phyloP scores from a whole-genome alignment of 768 basidiomycete genomes.

The Boletus subcaerulescens region DNA sequence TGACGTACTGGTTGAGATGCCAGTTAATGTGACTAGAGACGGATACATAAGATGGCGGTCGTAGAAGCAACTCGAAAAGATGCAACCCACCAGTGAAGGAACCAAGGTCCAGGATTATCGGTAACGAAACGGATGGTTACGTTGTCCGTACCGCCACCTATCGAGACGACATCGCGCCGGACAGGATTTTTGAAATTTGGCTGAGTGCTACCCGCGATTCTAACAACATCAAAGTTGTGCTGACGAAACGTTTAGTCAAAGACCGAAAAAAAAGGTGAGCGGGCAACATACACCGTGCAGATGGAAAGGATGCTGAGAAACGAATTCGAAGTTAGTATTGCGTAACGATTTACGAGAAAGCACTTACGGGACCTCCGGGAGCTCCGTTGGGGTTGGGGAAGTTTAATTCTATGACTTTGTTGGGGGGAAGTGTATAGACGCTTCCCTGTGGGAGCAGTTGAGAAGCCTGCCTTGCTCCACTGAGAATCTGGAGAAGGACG shows the following conservation, averaged over 20 bases:
- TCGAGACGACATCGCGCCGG: constrained; percentile 30
- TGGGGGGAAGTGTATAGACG: constrained; percentile 42
- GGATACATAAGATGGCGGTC: background rate
- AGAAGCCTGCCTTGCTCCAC: constrained; percentile 42
- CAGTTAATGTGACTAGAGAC: background rate
- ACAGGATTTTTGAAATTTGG: constrained; percentile 37
- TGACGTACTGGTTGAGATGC: background rate
- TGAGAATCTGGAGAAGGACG: constrained; percentile 27
- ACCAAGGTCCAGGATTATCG: constrained; percentile 61
- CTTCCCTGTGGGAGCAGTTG: constrained; percentile 47
- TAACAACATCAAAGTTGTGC: constrained; percentile 36
- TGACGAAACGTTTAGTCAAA: constrained; percentile 1
- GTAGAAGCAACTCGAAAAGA: background rate
- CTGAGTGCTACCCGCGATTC: constrained; percentile 21
- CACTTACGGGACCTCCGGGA: constrained; percentile 30
- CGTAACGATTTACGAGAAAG: background rate
- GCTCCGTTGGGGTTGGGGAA: constrained; percentile 33
- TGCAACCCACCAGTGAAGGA: constrained; percentile 1
- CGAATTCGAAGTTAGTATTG: background rate
- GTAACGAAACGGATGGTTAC: constrained; percentile 58
- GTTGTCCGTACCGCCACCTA: constrained; percentile 34
- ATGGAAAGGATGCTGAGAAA: constrained; percentile 35
- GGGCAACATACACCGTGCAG: constrained; percentile 36
- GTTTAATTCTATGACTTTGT: constrained; percentile 44
- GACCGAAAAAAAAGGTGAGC: no score